phyloP scores from a whole-genome alignment of 1,139 yeast species.

The Nematodospora anomalae region DNA sequence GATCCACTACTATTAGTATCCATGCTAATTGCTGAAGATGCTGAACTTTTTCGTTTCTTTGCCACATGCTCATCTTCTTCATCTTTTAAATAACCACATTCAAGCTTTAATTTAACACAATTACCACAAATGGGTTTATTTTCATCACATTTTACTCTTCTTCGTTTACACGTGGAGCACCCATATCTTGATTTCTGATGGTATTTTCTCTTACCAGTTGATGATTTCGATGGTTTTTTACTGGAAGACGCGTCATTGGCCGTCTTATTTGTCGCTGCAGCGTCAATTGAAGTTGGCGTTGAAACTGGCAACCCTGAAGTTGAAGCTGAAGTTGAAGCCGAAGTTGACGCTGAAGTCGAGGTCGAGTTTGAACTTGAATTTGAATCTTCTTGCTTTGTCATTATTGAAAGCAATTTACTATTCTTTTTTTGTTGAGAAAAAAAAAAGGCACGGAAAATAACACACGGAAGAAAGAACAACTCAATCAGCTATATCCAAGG shows the following conservation, averaged over 20 bases:
- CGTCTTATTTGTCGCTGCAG: background rate
- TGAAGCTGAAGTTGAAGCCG: no score
- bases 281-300: conserved; percentile 1
- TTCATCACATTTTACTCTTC: conserved; percentile 94
- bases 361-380: no score
- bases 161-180: conserved; percentile 81
- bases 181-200: conserved; percentile 89
- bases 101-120: conserved; percentile 74
- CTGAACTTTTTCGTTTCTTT: conserved; percentile 11
- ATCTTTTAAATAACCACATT: conserved; percentile 56
- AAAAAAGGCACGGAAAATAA: no score
- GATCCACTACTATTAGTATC: conserved; percentile 5
- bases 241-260: background rate
- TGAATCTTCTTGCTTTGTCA: no score
- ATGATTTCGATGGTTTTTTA: conserved; percentile 17
- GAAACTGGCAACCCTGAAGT: no score
- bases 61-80: conserved; percentile 1
- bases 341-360: no score
- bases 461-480: no score
- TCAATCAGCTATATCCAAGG: no score
- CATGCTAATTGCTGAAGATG: background rate
- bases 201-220: conserved; percentile 59
- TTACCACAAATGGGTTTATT: conserved; percentile 74
- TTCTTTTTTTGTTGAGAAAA: no score
- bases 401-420: no score